Evolutionary conservation across 2,329 filamentous ascomycete species (phyloP).

Genomic region (Ceratocystis albifundus): DNA sequence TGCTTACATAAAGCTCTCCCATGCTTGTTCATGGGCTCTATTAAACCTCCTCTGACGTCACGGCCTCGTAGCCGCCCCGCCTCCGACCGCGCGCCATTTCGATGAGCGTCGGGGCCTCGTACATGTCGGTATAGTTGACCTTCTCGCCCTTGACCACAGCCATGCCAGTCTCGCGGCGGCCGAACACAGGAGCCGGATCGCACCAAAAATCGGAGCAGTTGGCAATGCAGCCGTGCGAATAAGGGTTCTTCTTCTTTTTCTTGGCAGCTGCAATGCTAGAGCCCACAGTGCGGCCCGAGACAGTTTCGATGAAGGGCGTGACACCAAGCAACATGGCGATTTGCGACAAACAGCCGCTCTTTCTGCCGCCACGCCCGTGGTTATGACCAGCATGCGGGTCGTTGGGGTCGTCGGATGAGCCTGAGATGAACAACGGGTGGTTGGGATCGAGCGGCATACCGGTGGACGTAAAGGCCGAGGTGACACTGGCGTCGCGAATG

Average conservation of each 20-base stretch:
- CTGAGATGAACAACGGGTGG: constrained; percentile 47
- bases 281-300: constrained; percentile 56
- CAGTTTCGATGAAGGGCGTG: constrained; percentile 87
- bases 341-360: constrained; percentile 57
- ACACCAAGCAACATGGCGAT: constrained; percentile 81
- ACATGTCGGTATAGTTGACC: constrained; percentile 81
- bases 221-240: constrained; percentile 66
- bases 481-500: constrained; percentile 52
- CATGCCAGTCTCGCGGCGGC: constrained; percentile 58
- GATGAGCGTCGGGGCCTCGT: constrained; percentile 69
- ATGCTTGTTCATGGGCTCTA: background rate
- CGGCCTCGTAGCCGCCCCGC: constrained; percentile 51
- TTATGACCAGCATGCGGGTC: constrained; percentile 35
- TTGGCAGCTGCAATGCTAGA: constrained; percentile 30
- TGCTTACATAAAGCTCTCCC: background rate
- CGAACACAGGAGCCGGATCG: constrained; percentile 72
- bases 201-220: constrained; percentile 98
- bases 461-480: constrained; percentile 66
- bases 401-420: constrained; percentile 37
- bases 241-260: constrained; percentile 62
- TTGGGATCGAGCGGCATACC: constrained; percentile 57
- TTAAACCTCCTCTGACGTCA: constrained; percentile 47
- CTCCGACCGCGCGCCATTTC: constrained; percentile 37
- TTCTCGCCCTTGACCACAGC: constrained; percentile 65
- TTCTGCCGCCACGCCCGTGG: constrained; percentile 36